phyloP scores from a whole-genome alignment of 768 basidiomycete species.

The Boletus vinaceobasis region DNA sequence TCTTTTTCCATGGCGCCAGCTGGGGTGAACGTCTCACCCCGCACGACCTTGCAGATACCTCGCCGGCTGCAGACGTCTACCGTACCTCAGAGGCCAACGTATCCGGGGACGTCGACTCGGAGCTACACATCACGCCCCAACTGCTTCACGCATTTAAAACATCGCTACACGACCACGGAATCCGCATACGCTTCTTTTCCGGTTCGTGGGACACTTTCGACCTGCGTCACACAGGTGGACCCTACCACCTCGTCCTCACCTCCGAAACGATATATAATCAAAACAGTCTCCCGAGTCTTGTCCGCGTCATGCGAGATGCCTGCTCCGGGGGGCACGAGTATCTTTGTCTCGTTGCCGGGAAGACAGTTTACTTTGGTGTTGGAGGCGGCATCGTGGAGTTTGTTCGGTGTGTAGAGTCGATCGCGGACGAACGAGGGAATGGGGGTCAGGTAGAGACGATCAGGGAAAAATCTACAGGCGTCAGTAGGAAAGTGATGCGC shows the following conservation, averaged over 20 bases:
- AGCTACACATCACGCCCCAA: slow-evolving; percentile 62
- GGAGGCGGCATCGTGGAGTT: slow-evolving; percentile 86
- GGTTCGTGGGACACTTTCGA: slow-evolving; percentile 76
- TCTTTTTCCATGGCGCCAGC: background rate
- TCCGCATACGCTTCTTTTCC: slow-evolving; percentile 71
- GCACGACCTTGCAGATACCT: slow-evolving; percentile 47
- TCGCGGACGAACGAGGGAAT: background rate
- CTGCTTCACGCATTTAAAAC: slow-evolving; percentile 62
- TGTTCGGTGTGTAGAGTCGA: slow-evolving; percentile 42
- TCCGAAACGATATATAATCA: slow-evolving; percentile 90
- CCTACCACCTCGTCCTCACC: slow-evolving; percentile 75
- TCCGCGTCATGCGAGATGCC: slow-evolving; percentile 47
- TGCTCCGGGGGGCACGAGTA: slow-evolving; percentile 23
- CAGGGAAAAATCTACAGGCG: slow-evolving; percentile 64
- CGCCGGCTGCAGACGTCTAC: slow-evolving; percentile 51
- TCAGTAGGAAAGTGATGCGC: slow-evolving; percentile 69
- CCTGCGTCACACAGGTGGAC: slow-evolving; percentile 28
- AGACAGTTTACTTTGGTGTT: slow-evolving; percentile 92
- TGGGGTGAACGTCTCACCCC: background rate
- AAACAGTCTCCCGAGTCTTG: slow-evolving; percentile 59
- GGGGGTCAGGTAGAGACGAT: slow-evolving; percentile 52
- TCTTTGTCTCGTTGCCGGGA: slow-evolving; percentile 80
- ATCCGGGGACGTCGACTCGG: slow-evolving; percentile 34
- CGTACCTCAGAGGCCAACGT: slow-evolving; percentile 33
- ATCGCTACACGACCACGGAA: slow-evolving; percentile 50